These are phyloP conservation scores for Penicillium sp. DNA, from an alignment of 2,329 filamentous ascomycete species.

Conservation along the genomic window DNA sequence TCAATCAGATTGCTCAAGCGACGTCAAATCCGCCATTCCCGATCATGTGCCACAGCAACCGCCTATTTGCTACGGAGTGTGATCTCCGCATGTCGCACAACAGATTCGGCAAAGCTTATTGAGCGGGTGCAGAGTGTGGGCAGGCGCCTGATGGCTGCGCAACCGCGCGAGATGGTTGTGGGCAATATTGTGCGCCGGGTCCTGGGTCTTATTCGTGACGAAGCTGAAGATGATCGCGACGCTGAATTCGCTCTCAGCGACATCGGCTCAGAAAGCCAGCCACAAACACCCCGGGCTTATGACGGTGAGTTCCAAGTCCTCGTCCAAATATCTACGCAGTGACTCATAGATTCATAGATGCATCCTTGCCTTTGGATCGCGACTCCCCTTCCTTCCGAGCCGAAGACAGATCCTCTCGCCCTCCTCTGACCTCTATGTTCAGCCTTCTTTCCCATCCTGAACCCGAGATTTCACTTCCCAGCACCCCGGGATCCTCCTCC, in stretches of 20 bases:
- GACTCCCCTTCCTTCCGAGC: conserved; percentile 26
- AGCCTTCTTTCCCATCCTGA: conserved; percentile 73
- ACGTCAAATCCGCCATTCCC: conserved; percentile 81
- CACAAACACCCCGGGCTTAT: conserved; percentile 38
- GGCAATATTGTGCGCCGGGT: conserved; percentile 93
- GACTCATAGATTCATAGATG: conserved; percentile 22
- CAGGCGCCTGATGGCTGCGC: conserved; percentile 72
- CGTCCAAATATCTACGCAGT: not conserved
- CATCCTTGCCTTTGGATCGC: conserved; percentile 26
- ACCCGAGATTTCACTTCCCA: conserved; percentile 42
- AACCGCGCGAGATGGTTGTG: conserved; percentile 86
- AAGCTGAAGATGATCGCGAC: conserved; percentile 77
- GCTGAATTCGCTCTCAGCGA: conserved; percentile 60
- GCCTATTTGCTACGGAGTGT: conserved; percentile 84
- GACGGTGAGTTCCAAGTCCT: conserved; percentile 29
- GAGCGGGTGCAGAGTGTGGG: conserved; percentile 77
- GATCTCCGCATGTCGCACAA: conserved; percentile 75
- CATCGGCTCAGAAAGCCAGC: conserved; percentile 54
- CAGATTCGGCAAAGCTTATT: conserved; percentile 74
- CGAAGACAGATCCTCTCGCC: conserved; percentile 46
- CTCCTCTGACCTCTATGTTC: conserved; percentile 75
- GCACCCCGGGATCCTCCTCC: conserved; percentile 34
- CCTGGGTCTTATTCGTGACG: conserved; percentile 84
- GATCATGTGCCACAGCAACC: conserved; percentile 87
- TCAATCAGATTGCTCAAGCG: conserved; percentile 75